Evolutionary conservation across 805 yeast species (phyloP).

Genomic region (Candida silvicultrix): DNA sequence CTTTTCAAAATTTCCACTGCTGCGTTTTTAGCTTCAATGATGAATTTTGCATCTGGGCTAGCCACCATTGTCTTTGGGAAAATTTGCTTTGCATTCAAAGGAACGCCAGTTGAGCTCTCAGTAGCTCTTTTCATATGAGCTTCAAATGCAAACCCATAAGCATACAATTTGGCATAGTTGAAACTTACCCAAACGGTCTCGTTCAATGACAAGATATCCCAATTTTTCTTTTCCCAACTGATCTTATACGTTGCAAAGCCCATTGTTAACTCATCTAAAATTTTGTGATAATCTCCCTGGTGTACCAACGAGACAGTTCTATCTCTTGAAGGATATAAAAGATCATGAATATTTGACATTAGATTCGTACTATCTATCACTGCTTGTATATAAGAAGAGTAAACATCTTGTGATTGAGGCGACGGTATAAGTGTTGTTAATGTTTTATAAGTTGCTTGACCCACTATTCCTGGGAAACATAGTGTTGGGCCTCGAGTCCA

Average conservation of each 20-base stretch:
- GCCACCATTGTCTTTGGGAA: neutral
- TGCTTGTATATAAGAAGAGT: neutral
- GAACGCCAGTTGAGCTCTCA: neutral
- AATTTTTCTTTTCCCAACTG: neutral
- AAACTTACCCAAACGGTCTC: neutral
- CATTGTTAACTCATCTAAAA: neutral
- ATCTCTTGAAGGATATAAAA: neutral
- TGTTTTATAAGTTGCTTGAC: neutral
- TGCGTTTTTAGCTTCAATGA: neutral
- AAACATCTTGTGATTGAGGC: neutral
- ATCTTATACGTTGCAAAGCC: neutral
- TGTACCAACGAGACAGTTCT: neutral
- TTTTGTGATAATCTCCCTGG: neutral
- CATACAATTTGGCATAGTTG: neutral
- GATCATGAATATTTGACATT: neutral
- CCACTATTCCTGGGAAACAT: neutral
- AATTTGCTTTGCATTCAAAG: neutral
- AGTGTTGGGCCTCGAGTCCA: neutral
- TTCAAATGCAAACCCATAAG: neutral
- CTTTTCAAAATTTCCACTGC: neutral
- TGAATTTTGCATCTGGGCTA: neutral
- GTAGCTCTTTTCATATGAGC: neutral
- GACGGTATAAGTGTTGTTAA: neutral
- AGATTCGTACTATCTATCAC: neutral
- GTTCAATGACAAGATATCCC: neutral